phyloP scores from a whole-genome alignment of 2,329 filamentous ascomycete species.

The Calonectria henricotiae region DNA sequence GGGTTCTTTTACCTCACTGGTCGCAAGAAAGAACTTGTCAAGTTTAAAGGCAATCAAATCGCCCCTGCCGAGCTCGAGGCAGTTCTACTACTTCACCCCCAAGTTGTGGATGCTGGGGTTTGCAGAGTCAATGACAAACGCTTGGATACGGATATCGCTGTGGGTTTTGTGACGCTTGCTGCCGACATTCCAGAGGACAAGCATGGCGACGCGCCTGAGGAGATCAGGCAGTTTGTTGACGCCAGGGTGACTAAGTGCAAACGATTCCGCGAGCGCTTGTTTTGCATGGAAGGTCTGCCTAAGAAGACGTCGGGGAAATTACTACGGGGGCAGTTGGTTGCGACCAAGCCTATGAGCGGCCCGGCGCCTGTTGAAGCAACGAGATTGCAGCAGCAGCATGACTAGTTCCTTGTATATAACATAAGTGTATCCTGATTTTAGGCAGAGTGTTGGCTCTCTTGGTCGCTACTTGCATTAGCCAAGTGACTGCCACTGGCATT shows the following conservation, averaged over 20 bases:
- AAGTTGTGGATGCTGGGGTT: constrained; percentile 54
- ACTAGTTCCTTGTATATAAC: no score
- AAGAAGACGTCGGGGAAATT: constrained; percentile 55
- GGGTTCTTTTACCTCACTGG: constrained; percentile 55
- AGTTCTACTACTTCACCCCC: constrained; percentile 50
- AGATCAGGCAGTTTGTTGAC: constrained; percentile 51
- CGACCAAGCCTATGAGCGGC: constrained; percentile 35
- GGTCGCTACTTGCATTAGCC: background rate
- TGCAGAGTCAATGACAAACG: constrained; percentile 51
- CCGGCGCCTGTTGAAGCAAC: no score
- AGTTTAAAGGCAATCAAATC: constrained; percentile 46
- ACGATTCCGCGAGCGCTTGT: constrained; percentile 51
- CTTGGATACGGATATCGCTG: constrained; percentile 52
- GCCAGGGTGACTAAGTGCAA: constrained; percentile 54
- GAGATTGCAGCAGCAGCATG: no score
- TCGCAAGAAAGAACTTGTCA: constrained; percentile 53
- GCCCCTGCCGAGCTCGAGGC: constrained; percentile 56
- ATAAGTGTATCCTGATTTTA: no score
- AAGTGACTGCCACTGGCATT: background rate
- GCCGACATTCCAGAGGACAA: constrained; percentile 11
- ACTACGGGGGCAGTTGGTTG: constrained; percentile 47
- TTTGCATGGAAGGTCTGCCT: constrained; percentile 51
- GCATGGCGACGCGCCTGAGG: constrained; percentile 30
- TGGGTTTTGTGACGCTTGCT: constrained; percentile 52
- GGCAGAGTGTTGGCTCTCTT: background rate